Conservation (phyloP, 305 asterid genomes). For the Nicotiana rustica region DNA sequence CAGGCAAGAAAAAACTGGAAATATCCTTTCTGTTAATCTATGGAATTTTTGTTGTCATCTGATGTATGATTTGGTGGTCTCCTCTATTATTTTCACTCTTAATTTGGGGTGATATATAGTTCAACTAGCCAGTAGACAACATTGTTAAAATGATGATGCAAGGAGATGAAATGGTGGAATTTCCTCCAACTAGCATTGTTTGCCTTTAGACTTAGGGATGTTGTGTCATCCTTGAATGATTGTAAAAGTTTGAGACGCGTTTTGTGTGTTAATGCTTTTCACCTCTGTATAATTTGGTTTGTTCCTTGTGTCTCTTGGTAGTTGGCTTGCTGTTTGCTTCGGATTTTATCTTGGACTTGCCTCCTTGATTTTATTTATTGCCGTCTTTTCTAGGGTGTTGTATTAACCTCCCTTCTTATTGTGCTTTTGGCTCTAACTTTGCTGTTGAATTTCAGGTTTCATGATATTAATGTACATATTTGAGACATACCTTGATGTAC, state of each 20-base stretch:
- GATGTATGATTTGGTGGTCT: not conserved
- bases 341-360: conserved; percentile 16
- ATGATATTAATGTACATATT: conserved; percentile 85
- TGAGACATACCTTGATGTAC: conserved; percentile 84
- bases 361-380: conserved; percentile 1
- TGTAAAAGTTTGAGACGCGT: not conserved
- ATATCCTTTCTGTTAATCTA: not conserved
- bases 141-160: conserved; percentile 4
- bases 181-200: not conserved
- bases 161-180: not conserved
- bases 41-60: conserved; percentile 1
- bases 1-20: not conserved
- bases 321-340: conserved; percentile 4
- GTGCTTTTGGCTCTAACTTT: conserved; percentile 37
- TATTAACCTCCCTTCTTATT: conserved; percentile 18
- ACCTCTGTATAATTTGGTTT: not conserved
- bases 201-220: not conserved
- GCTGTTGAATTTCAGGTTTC: conserved; percentile 65
- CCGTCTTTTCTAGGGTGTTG: not conserved
- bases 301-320: conserved; percentile 11
- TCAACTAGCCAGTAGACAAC: not conserved
- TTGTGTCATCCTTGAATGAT: not conserved
- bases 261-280: not conserved
- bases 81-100: not conserved
- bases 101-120: not conserved